Conservation (phyloP, 345 rosid species). For the Kandelia obovata region DNA sequence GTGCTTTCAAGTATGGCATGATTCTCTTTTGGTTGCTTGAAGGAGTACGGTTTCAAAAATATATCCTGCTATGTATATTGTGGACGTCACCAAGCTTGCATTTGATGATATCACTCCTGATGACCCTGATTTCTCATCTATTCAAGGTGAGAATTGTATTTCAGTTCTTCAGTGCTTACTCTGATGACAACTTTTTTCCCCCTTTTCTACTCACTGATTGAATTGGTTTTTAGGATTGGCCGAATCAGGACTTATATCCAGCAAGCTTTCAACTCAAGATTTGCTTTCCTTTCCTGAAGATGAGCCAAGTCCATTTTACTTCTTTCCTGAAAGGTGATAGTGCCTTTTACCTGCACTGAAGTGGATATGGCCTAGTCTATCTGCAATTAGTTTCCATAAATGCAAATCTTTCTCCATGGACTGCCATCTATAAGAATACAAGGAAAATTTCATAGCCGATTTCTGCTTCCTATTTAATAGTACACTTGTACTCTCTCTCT, state of each 20-base stretch:
- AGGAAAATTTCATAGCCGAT: too few relatives aligned
- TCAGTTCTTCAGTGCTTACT: neutral
- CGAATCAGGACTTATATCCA: conserved; percentile 93
- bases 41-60: conserved; percentile 78
- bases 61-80: conserved; percentile 94
- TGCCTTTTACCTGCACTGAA: conserved; percentile 7
- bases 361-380: neutral
- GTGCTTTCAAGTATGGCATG: conserved; percentile 8
- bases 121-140: conserved; percentile 86
- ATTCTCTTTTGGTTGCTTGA: conserved; percentile 28
- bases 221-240: conserved; percentile 72
- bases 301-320: conserved; percentile 40
- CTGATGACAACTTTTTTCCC: neutral
- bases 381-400: neutral
- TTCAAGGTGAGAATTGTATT: conserved; percentile 67
- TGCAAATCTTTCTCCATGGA: neutral
- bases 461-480: too few relatives aligned
- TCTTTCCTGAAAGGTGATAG: conserved; percentile 75
- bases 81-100: conserved; percentile 84
- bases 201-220: conserved; percentile 14
- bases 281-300: conserved; percentile 38
- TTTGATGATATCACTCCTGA: conserved; percentile 80
- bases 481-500: too few relatives aligned
- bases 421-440: neutral
- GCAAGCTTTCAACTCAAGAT: conserved; percentile 77